phyloP scores from a whole-genome alignment of 306 rosid genomes.

The Lablab purpureus region DNA sequence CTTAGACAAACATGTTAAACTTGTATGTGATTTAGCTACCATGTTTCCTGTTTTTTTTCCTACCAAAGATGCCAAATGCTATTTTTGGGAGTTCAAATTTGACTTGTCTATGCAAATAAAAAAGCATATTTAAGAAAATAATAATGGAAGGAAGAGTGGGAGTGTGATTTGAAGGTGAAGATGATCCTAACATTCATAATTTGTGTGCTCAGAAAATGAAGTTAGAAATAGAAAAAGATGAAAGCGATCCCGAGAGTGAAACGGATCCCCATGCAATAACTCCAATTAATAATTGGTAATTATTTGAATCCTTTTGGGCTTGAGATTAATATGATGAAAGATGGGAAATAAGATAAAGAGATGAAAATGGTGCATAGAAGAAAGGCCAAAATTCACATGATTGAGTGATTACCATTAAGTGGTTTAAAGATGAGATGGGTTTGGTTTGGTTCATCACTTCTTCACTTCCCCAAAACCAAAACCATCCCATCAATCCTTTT shows the following conservation, averaged over 20 bases:
- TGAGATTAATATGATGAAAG: background rate
- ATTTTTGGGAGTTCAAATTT: too few relatives aligned
- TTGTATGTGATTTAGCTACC: too few relatives aligned
- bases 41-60: too few relatives aligned
- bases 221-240: background rate
- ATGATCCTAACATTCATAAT: background rate
- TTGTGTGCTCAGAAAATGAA: background rate
- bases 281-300: background rate
- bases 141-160: too few relatives aligned
- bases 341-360: background rate
- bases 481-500: constrained; percentile 35
- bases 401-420: constrained; percentile 22
- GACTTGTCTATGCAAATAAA: too few relatives aligned
- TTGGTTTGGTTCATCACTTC: too few relatives aligned
- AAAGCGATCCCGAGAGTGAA: background rate
- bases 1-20: too few relatives aligned
- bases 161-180: background rate
- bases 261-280: constrained; percentile 21
- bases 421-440: constrained; percentile 9
- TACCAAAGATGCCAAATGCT: too few relatives aligned
- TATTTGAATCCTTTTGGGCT: background rate
- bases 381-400: constrained; percentile 22
- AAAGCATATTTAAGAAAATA: too few relatives aligned
- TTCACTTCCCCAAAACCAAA: constrained; percentile 35
- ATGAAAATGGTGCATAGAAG: background rate